Conservation (phyloP, 768 basidiomycete species). For the Termitomyces bulborhizus region DNA sequence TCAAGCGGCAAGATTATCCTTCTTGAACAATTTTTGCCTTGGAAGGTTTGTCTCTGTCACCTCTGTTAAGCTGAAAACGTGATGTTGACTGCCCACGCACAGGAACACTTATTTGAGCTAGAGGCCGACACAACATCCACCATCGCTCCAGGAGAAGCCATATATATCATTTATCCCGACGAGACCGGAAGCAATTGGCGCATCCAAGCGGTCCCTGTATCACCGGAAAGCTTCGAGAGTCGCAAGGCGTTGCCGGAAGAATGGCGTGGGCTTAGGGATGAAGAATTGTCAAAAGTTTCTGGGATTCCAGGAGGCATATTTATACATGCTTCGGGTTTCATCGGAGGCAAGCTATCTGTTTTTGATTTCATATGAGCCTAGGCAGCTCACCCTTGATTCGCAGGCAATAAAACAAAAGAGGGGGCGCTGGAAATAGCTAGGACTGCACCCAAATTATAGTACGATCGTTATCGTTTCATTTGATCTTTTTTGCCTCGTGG, state of each 20-base stretch:
- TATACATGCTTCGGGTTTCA: slow-evolving; percentile 94
- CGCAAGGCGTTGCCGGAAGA: slow-evolving; percentile 88
- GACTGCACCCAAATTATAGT: slow-evolving; percentile 46
- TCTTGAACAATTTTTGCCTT: slow-evolving; percentile 76
- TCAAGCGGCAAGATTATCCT: slow-evolving; percentile 71
- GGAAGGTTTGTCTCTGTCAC: slow-evolving; percentile 59
- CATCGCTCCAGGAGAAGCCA: slow-evolving; percentile 43
- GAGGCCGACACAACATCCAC: slow-evolving; percentile 53
- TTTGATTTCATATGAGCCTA: neutral
- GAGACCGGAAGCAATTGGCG: slow-evolving; percentile 76
- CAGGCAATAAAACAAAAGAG: slow-evolving; percentile 86
- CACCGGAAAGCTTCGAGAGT: slow-evolving; percentile 81
- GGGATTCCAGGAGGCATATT: slow-evolving; percentile 86
- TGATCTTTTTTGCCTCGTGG: neutral
- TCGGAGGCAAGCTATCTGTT: slow-evolving; percentile 60
- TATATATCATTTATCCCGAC: slow-evolving; percentile 90
- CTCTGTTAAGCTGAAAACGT: neutral
- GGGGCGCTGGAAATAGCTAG: slow-evolving; percentile 80
- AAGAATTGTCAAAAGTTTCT: slow-evolving; percentile 61
- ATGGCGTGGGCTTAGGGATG: slow-evolving; percentile 92
- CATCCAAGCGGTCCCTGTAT: slow-evolving; percentile 83
- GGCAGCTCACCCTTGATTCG: neutral
- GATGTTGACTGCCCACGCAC: neutral
- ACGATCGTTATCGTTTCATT: neutral
- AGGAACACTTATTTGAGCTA: slow-evolving; percentile 86